Percentiles rank a stretch among this genome's conserved stretches.
Evolutionary conservation across 2,329 filamentous ascomycete genomes (phyloP).

Genomic region (Verticillium isaacii): DNA sequence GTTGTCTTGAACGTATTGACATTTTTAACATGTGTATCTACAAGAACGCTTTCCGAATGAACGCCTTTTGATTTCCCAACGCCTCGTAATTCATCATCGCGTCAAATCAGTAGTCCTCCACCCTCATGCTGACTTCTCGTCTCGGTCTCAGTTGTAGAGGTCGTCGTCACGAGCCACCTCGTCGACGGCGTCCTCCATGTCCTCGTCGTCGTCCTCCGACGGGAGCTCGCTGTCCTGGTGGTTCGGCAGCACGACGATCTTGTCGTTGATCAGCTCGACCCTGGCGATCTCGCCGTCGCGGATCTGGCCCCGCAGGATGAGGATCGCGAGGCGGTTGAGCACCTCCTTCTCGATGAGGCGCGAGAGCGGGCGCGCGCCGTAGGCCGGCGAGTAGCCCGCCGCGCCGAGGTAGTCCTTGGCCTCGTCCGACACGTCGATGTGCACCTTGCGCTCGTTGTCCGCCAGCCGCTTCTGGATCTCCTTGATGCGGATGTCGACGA

Average conservation of each 20-base stretch:
- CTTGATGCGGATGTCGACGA: conserved; percentile 81
- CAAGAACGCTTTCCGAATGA: neutral
- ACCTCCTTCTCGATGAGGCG: conserved; percentile 96
- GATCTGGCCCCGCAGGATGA: conserved; percentile 82
- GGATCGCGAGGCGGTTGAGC: conserved; percentile 84
- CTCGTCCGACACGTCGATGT: conserved; percentile 75
- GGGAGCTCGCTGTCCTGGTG: conserved; percentile 61
- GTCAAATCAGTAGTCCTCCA: neutral
- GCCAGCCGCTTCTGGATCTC: conserved; percentile 92
- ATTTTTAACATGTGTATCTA: neutral
- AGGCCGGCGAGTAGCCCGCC: conserved; percentile 90
- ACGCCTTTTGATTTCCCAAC: neutral
- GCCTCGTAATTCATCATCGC: neutral
- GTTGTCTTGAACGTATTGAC: neutral
- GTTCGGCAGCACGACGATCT: conserved; percentile 78
- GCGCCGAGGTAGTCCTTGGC: conserved; percentile 91
- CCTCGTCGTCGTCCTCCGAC: conserved; percentile 58
- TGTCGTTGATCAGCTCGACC: conserved; percentile 74
- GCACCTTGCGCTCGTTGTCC: conserved; percentile 78
- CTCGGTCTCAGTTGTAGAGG: conserved; percentile 32
- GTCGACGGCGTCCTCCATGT: conserved; percentile 66
- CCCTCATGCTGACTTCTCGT: neutral
- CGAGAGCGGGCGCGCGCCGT: conserved; percentile 83
- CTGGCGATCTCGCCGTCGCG: conserved; percentile 79
- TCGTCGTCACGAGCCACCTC: conserved; percentile 60